These are phyloP conservation scores for Pulveroboletus ravenelii DNA, from an alignment of 768 basidiomycete genomes.

Conservation along the genomic window DNA sequence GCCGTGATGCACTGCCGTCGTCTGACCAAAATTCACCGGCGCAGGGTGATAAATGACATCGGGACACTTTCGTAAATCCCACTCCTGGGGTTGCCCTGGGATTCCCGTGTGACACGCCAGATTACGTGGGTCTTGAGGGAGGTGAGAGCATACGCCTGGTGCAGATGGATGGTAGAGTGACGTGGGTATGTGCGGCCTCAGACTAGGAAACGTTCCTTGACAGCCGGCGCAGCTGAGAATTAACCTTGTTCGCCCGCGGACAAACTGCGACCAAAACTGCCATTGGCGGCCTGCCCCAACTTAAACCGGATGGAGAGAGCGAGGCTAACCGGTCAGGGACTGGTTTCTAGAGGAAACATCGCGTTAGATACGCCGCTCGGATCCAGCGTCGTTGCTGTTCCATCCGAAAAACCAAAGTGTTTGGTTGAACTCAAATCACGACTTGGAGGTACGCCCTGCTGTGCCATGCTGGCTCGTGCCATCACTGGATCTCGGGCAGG, in stretches of 20 bases:
- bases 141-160: neutral
- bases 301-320: neutral
- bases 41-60: no score
- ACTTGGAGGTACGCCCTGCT: neutral
- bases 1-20: no score
- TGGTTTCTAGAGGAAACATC: neutral
- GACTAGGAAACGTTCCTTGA: neutral
- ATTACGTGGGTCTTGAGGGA: slow-evolving; percentile 3
- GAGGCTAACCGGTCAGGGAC: neutral
- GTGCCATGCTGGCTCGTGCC: neutral
- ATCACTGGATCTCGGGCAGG: neutral
- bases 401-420: neutral
- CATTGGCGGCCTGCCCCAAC: slow-evolving; percentile 10
- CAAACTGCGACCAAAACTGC: slow-evolving; percentile 3
- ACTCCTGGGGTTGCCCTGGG: neutral
- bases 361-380: neutral
- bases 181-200: neutral
- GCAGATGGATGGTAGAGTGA: neutral
- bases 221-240: neutral
- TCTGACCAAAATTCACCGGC: neutral
- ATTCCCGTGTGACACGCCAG: neutral
- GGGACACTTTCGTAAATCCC: no score
- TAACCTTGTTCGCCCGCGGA: neutral
- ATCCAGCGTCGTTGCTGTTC: neutral
- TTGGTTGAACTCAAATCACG: neutral